Base-by-base conservation (phyloP, 148 eudicot genomes). In the Oxyria digyna region DNA sequence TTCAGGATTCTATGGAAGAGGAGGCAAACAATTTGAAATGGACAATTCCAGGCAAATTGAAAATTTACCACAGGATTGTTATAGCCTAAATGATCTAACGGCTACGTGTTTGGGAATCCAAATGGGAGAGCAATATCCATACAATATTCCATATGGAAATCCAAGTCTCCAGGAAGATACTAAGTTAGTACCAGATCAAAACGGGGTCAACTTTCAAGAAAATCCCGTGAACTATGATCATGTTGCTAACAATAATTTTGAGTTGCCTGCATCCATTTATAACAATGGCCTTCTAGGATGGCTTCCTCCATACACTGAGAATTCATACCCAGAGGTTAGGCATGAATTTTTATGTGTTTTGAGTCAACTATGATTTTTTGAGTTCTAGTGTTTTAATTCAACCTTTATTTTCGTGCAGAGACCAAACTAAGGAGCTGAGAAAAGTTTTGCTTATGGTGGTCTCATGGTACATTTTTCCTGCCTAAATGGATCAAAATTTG, bases 281-380 rank as follows among this genome's bases (percentile, higher is more conserved):
- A 82, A 81, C 46, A 78, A 82, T 40, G 65, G 78, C 37, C 81
- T 79, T 69, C 87, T 80, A 65, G 67, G 80, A 40, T 89, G 87
- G 91, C 74, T 74, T 71, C 88, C 94, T 46, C 67, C 91, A 14
- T 81, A 81, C 35, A 76, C 74, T 69, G 87, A 76, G 24, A 80
- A 80, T 75, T 77, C 87, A 32, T 90, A 74, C 72, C 81, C 87
- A 42, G 91, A 89, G 89, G 96, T 91, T 23, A 68, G 85, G 42
- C 4, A 1, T 50, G 7, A 55, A 45, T 49, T 3, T 11, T 52
- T 8, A 50, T 20, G 31, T 54, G 12, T 24, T 2, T 23, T 9
- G 7, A 8, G 23, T 54, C 62, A 40, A 12, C 3, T n/a, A 10
- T 65, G 33, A 8, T n/a, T 15, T 14, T 18, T 37, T 65, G 46